phyloP scores from a whole-genome alignment of 139 green algal species.

The Medakamo hakoo region DNA sequence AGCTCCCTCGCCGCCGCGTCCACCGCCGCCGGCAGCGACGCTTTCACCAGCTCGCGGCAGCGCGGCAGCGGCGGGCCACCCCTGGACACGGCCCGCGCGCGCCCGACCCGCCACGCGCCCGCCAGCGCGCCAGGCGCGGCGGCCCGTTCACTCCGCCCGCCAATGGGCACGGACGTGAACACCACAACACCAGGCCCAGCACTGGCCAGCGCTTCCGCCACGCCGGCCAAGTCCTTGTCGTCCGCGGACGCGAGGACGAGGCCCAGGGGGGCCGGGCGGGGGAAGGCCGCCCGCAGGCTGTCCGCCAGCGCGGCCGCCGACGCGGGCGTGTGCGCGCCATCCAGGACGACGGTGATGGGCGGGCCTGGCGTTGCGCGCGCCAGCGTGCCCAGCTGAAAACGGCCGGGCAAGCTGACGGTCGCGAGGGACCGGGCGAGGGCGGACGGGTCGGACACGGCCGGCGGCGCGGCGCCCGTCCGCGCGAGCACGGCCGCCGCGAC shows the following conservation, averaged over 20 bases:
- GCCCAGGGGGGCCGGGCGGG: constrained; percentile 18
- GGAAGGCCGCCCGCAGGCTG: constrained; percentile 20
- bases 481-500: constrained; percentile 17
- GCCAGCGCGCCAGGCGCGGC: constrained; percentile 37
- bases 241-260: constrained; percentile 62
- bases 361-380: not conserved
- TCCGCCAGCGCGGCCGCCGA: constrained; percentile 32
- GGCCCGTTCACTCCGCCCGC: constrained; percentile 24
- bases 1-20: constrained; percentile 43
- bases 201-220: constrained; percentile 11
- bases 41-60: constrained; percentile 50
- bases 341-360: constrained; percentile 38
- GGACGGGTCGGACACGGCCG: not conserved
- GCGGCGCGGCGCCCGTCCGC: constrained; percentile 5
- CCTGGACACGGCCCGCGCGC: not conserved
- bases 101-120: constrained; percentile 30
- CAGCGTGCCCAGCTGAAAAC: constrained; percentile 43
- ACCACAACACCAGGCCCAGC: constrained; percentile 26
- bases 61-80: constrained; percentile 7
- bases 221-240: constrained; percentile 57
- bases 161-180: constrained; percentile 52
- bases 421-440: constrained; percentile 22
- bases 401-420: constrained; percentile 28
- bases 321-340: constrained; percentile 52
- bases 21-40: constrained; percentile 33